Percentiles rank a stretch among this genome's conserved stretches.
These are phyloP conservation scores for Miamiensis avidus DNA, from an alignment of 169 alveolate species.

Conservation along the genomic window DNA sequence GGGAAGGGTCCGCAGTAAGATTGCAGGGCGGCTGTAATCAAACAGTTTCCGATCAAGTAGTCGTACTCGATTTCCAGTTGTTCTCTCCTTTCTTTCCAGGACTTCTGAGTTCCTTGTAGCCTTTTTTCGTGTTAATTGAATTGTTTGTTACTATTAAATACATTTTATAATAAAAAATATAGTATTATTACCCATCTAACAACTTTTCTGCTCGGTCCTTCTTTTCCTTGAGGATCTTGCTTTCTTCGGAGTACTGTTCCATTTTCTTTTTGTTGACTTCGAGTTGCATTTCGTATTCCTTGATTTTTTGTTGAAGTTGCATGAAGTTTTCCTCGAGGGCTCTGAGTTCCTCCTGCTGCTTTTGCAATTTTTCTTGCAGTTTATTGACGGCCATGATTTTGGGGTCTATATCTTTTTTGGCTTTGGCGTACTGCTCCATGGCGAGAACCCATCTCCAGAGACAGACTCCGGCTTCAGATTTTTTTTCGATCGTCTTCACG, in stretches of 20 bases:
- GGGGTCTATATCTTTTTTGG: slow-evolving; percentile 96
- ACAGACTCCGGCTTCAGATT: slow-evolving; percentile 94
- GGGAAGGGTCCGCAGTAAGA: slow-evolving; percentile 95
- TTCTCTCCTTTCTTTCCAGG: slow-evolving; percentile 91
- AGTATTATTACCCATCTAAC: slow-evolving; percentile 74
- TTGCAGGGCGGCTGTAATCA: slow-evolving; percentile 91
- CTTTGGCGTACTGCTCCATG: slow-evolving; percentile 95
- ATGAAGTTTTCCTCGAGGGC: slow-evolving; percentile 80
- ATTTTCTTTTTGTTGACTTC: slow-evolving; percentile 78
- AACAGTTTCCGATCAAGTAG: slow-evolving; percentile 86
- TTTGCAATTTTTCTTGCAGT: slow-evolving; percentile 82
- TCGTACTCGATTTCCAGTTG: slow-evolving; percentile 82
- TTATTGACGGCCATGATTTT: slow-evolving; percentile 93
- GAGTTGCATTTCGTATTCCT: slow-evolving; percentile 77
- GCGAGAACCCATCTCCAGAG: slow-evolving; percentile 96
- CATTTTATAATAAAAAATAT: too few species aligned
- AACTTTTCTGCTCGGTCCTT: slow-evolving; percentile 94
- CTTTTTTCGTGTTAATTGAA: background rate
- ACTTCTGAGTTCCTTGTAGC: slow-evolving; percentile 90
- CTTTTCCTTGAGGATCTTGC: slow-evolving; percentile 87
- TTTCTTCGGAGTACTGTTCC: slow-evolving; percentile 79
- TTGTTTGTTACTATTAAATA: too few species aligned
- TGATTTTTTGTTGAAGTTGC: slow-evolving; percentile 79
- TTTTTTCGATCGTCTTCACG: slow-evolving; percentile 76
- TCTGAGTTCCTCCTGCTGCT: slow-evolving; percentile 83